Conservation (phyloP, 805 yeast genomes). For the Suhomyces sp. region DNA sequence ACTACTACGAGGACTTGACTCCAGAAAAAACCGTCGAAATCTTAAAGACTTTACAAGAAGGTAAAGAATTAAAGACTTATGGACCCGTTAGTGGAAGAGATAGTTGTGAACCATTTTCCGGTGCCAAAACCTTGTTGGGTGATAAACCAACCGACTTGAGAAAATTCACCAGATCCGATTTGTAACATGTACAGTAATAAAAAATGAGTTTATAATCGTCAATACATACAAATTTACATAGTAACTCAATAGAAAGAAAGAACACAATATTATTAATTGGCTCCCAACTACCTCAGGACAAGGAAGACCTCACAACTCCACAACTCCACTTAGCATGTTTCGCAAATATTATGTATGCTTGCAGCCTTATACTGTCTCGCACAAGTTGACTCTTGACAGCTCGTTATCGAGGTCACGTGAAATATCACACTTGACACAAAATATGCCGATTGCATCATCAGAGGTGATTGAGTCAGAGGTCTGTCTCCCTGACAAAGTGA, state of each 20-base stretch:
- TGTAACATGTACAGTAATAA: constrained; percentile 31
- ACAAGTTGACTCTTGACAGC: neutral
- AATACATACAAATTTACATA: neutral
- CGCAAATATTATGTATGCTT: neutral
- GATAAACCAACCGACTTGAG: constrained; percentile 68
- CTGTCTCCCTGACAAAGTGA: neutral
- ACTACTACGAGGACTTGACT: constrained; percentile 78
- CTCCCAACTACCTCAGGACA: neutral
- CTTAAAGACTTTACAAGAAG: constrained; percentile 61
- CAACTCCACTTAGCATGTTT: too few relatives aligned
- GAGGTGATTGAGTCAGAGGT: constrained; percentile 5
- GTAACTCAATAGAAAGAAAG: neutral
- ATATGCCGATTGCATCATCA: constrained; percentile 3
- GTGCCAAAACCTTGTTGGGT: constrained; percentile 57
- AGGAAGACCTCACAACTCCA: neutral
- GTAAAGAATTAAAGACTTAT: constrained; percentile 51
- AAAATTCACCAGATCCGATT: constrained; percentile 68
- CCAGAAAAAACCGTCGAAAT: constrained; percentile 59
- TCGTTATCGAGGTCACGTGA: neutral
- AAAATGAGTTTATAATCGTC: neutral
- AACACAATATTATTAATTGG: neutral
- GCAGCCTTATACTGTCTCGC: neutral
- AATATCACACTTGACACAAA: constrained; percentile 1
- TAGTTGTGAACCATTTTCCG: constrained; percentile 75
- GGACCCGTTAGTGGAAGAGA: constrained; percentile 73